Conservation (phyloP, 306 rosid genomes). For the Senna siamea region DNA sequence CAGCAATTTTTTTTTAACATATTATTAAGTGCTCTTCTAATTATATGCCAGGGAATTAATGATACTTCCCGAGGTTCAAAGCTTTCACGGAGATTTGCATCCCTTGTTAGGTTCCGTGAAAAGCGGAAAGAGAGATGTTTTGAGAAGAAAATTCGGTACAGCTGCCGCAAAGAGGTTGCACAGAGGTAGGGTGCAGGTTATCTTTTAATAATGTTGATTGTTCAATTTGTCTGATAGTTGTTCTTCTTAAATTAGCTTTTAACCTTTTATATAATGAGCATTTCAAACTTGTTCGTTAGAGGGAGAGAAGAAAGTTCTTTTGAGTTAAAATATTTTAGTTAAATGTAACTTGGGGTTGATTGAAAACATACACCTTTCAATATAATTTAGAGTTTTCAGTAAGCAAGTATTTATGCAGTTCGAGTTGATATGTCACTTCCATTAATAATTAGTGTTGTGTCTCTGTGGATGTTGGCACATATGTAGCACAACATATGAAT, state of each 20-base stretch:
- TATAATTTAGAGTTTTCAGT: not conserved
- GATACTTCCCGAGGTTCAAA: slow-evolving; percentile 62
- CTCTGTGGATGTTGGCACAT: slow-evolving; percentile 10
- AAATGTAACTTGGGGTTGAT: slow-evolving; percentile 7
- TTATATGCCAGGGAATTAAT: slow-evolving; percentile 48
- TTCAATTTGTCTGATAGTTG: slow-evolving; percentile 13
- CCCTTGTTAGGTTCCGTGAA: slow-evolving; percentile 83
- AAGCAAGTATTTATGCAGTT: slow-evolving; percentile 17
- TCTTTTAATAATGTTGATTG: not conserved
- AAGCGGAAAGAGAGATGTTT: slow-evolving; percentile 80
- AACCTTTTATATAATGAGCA: not conserved
- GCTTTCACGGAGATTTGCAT: slow-evolving; percentile 68
- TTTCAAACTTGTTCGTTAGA: slow-evolving; percentile 14
- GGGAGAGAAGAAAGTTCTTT: not conserved
- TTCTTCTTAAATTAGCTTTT: not conserved
- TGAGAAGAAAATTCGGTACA: slow-evolving; percentile 77
- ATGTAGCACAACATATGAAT: not conserved
- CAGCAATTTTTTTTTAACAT: not conserved
- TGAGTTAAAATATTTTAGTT: slow-evolving; percentile 3
- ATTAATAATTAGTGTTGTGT: slow-evolving; percentile 10
- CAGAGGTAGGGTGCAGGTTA: slow-evolving; percentile 55
- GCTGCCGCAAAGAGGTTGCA: slow-evolving; percentile 79
- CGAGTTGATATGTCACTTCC: not conserved
- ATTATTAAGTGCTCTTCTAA: slow-evolving; percentile 12
- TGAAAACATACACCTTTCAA: not conserved